phyloP scores from a whole-genome alignment of 2,329 filamentous ascomycete genomes.

The Penicillium sp. region DNA sequence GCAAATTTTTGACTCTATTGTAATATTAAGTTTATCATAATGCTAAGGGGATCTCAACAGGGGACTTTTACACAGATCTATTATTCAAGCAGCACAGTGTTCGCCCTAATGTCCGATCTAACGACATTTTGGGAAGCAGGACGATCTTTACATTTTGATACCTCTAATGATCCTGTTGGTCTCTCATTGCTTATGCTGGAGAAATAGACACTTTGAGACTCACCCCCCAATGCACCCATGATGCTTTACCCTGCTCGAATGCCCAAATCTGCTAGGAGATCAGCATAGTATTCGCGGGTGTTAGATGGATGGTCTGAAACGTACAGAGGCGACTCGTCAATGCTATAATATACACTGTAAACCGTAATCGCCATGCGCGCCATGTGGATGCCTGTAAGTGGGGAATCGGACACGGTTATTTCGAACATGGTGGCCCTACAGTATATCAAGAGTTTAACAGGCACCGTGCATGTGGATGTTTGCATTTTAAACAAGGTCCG shows the following conservation, averaged over 20 bases:
- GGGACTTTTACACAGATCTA: neutral
- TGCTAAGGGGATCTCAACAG: neutral
- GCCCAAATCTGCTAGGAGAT: neutral
- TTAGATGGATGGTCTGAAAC: neutral
- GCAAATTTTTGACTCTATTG: too few species aligned
- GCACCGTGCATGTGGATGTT: neutral
- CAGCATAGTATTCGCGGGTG: neutral
- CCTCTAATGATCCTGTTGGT: neutral
- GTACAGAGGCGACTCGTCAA: neutral
- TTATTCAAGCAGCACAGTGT: neutral
- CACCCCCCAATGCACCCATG: neutral
- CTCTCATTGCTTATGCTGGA: neutral
- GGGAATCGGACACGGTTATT: neutral
- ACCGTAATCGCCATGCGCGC: neutral
- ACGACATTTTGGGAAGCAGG: too few species aligned
- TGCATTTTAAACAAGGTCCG: conserved; percentile 1
- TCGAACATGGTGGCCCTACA: neutral
- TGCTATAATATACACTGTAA: neutral
- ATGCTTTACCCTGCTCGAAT: neutral
- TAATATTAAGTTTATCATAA: too few species aligned
- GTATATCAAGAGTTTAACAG: neutral
- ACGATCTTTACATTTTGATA: neutral
- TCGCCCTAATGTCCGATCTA: neutral
- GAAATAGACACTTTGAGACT: neutral
- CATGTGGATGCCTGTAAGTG: neutral